These are phyloP conservation scores for Fusarium sororula DNA, from an alignment of 2,329 filamentous ascomycete genomes.

Conservation along the genomic window DNA sequence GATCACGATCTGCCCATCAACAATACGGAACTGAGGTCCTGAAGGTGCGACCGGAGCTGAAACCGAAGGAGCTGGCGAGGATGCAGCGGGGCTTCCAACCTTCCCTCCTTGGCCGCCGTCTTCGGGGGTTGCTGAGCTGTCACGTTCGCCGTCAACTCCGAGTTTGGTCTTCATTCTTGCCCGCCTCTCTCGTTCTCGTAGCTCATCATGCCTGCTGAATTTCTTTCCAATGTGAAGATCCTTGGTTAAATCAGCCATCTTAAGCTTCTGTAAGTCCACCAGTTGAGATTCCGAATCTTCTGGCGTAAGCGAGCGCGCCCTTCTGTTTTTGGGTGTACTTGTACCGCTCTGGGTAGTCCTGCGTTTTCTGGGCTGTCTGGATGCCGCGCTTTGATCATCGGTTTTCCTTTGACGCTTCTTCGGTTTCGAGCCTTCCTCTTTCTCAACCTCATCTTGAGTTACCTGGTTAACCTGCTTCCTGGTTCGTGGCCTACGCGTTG, in stretches of 20 bases:
- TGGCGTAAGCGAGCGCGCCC: constrained; percentile 63
- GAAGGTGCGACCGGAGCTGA: constrained; percentile 44
- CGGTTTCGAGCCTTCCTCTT: constrained; percentile 37
- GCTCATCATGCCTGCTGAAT: constrained; percentile 77
- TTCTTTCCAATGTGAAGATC: constrained; percentile 78
- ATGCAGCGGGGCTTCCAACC: constrained; percentile 36
- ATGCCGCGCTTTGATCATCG: constrained; percentile 29
- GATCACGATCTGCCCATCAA: constrained; percentile 77
- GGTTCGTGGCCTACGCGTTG: constrained; percentile 28
- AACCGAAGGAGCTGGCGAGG: constrained; percentile 37
- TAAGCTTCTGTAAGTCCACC: constrained; percentile 73
- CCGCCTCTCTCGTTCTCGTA: constrained; percentile 71
- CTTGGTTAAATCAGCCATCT: constrained; percentile 77
- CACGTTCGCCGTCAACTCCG: constrained; percentile 38
- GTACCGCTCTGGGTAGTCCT: constrained; percentile 40
- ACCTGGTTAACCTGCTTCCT: constrained; percentile 24
- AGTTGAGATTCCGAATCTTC: constrained; percentile 69
- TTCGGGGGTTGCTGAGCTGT: constrained; percentile 37
- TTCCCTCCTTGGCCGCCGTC: constrained; percentile 26
- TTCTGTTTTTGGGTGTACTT: constrained; percentile 43
- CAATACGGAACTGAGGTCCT: constrained; percentile 68
- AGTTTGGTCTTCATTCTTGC: constrained; percentile 46
- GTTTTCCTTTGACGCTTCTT: constrained; percentile 48
- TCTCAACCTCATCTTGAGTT: constrained; percentile 22
- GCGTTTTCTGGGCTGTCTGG: constrained; percentile 42